These are phyloP conservation scores for Pseudogymnoascus sp. DNA, from an alignment of 2,329 filamentous ascomycete genomes.

Conservation along the genomic window DNA sequence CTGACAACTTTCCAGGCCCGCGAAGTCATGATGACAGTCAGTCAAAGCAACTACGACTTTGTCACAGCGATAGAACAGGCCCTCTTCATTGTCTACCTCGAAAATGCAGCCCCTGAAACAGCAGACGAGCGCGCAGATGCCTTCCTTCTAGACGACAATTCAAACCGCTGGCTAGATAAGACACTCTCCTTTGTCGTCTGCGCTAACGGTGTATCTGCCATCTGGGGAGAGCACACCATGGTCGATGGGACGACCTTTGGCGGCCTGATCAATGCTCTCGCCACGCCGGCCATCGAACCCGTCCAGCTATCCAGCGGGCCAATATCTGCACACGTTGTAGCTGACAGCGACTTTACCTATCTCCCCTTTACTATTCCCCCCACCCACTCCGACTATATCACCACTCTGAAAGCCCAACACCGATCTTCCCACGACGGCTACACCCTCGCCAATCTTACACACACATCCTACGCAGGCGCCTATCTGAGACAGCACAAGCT, in stretches of 20 bases:
- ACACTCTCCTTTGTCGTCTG: conserved; percentile 96
- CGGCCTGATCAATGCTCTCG: conserved; percentile 78
- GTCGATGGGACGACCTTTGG: conserved; percentile 99
- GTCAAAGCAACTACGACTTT: conserved; percentile 16
- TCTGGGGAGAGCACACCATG: conserved; percentile 99
- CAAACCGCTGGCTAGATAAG: conserved; percentile 97
- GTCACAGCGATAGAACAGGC: conserved; percentile 21
- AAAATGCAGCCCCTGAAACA: conserved; percentile 84
- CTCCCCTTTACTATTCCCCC: conserved; percentile 61
- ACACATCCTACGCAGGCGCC: conserved; percentile 87
- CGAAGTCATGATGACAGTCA: conserved; percentile 13
- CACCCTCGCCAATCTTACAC: conserved; percentile 68
- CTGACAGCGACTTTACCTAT: neutral
- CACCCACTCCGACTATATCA: conserved; percentile 64
- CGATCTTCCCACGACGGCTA: conserved; percentile 73
- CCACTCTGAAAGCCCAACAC: conserved; percentile 72
- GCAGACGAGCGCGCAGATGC: conserved; percentile 89
- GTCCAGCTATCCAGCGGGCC: conserved; percentile 60
- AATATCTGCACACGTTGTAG: neutral
- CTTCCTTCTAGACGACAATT: conserved; percentile 97
- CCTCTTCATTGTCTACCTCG: conserved; percentile 78
- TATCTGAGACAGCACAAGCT: conserved; percentile 99
- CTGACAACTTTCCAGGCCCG: conserved; percentile 9
- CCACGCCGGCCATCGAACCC: conserved; percentile 79
- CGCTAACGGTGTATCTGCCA: conserved; percentile 93